phyloP scores from a whole-genome alignment of 352 stramenopile species.

The Elongisporangium undulatum region DNA sequence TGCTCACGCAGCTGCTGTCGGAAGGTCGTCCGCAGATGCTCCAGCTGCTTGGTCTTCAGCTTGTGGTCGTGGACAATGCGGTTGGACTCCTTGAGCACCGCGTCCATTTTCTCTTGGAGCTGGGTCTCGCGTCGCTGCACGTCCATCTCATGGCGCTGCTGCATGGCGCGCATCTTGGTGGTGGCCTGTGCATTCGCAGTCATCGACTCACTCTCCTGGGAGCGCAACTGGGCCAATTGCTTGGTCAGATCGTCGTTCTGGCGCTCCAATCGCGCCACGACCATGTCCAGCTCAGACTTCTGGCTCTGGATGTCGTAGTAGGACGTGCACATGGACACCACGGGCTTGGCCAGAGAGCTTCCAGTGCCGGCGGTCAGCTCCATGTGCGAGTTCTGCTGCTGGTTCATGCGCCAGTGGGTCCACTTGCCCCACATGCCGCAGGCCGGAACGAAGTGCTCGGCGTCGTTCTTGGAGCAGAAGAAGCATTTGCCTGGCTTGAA shows the following conservation, averaged over 20 bases:
- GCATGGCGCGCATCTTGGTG: slow-evolving; percentile 33
- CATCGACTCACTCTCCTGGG: slow-evolving; percentile 15
- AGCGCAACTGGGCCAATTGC: slow-evolving; percentile 17
- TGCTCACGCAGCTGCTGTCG: slow-evolving; percentile 18
- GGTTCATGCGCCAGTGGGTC: slow-evolving; percentile 82
- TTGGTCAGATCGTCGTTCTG: slow-evolving; percentile 21
- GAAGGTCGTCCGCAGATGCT: slow-evolving; percentile 9
- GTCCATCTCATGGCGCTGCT: slow-evolving; percentile 46
- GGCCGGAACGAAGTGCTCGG: slow-evolving; percentile 72
- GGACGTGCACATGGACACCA: slow-evolving; percentile 75
- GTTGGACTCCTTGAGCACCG: slow-evolving; percentile 50
- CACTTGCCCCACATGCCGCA: slow-evolving; percentile 84
- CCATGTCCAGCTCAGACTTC: slow-evolving; percentile 48
- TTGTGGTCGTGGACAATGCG: slow-evolving; percentile 46
- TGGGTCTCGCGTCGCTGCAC: slow-evolving; percentile 24
- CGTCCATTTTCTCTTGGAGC: slow-evolving; percentile 44
- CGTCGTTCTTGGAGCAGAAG: slow-evolving; percentile 82
- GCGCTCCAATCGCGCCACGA: slow-evolving; percentile 22
- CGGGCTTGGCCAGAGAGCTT: slow-evolving; percentile 20
- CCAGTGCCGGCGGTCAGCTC: slow-evolving; percentile 7
- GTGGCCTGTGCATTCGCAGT: slow-evolving; percentile 30
- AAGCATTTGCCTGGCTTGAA: slow-evolving; percentile 83
- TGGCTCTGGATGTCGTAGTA: slow-evolving; percentile 81
- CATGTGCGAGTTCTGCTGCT: slow-evolving; percentile 42
- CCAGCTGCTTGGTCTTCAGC: slow-evolving; percentile 24